Percentiles rank a stretch among this genome's conserved stretches.
Evolutionary conservation across 2,329 filamentous ascomycete species (phyloP).

Genomic region (Chaetomiaceae sp.): DNA sequence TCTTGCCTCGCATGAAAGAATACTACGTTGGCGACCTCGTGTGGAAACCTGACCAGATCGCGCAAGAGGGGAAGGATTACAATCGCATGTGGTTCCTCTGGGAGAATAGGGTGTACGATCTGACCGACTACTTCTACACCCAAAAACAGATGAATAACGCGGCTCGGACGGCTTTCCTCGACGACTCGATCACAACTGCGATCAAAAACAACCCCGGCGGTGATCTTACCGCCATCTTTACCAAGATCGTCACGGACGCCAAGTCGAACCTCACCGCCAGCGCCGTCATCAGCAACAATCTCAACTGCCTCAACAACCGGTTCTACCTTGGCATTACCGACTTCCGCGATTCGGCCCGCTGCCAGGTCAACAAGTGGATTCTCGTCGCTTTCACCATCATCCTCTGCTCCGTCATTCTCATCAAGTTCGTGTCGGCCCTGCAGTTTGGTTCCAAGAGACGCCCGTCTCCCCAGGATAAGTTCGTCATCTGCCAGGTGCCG

Average conservation of each 20-base stretch:
- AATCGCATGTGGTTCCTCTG: conserved; percentile 77
- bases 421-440: conserved; percentile 89
- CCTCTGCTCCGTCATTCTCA: conserved; percentile 70
- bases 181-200: conserved; percentile 60
- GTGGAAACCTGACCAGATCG: conserved; percentile 56
- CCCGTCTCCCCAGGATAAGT: conserved; percentile 91
- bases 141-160: conserved; percentile 52
- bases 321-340: conserved; percentile 83
- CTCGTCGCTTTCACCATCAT: conserved; percentile 83
- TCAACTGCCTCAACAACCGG: conserved; percentile 75
- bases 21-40: conserved; percentile 88
- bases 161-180: conserved; percentile 65
- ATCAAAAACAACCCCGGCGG: conserved; percentile 72
- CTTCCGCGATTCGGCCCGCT: conserved; percentile 72
- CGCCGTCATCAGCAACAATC: conserved; percentile 56
- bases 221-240: conserved; percentile 68
- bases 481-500: conserved; percentile 96
- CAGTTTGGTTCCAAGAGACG: conserved; percentile 90
- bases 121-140: conserved; percentile 89
- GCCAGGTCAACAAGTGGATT: conserved; percentile 87
- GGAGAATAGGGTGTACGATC: conserved; percentile 72
- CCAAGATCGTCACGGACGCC: conserved; percentile 46
- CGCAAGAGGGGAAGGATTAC: conserved; percentile 60
- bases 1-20: conserved; percentile 74
- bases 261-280: conserved; percentile 48